A percentile compares a stretch with the other conserved stretches of the same genome.
These are phyloP conservation scores for Paecilomyces sp. DNA, from an alignment of 2,329 filamentous ascomycete genomes.

Conservation along the genomic window DNA sequence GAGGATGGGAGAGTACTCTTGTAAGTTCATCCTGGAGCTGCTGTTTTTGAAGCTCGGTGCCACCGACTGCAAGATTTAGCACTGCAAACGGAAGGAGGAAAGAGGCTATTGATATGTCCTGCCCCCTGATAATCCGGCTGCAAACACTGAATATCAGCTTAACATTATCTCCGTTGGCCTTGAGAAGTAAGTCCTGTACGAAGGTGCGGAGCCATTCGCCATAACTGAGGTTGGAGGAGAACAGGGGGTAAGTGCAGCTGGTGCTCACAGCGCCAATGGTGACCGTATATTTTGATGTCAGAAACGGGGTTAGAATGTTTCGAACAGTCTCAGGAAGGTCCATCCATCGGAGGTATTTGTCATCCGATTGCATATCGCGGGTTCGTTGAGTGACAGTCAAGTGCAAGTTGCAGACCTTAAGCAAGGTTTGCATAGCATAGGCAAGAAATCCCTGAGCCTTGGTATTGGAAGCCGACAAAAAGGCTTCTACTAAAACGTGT, in stretches of 20 bases:
- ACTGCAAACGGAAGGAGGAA: conserved; percentile 86
- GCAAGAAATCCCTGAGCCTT: conserved; percentile 85
- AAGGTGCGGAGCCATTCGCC: conserved; percentile 74
- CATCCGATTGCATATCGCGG: conserved; percentile 49
- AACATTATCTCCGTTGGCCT: conserved; percentile 66
- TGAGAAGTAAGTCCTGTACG: conserved; percentile 73
- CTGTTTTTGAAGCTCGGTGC: conserved; percentile 55
- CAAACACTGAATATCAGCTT: conserved; percentile 73
- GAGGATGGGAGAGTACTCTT: conserved; percentile 61
- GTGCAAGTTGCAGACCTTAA: conserved; percentile 69
- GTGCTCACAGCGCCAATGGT: conserved; percentile 50
- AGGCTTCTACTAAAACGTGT: conserved; percentile 82
- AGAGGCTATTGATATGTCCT: conserved; percentile 77
- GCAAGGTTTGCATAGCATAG: conserved; percentile 87
- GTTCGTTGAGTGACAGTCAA: conserved; percentile 46
- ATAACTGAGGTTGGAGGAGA: conserved; percentile 61
- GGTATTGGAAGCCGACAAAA: conserved; percentile 82
- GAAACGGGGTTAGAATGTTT: conserved; percentile 79
- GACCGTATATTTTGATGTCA: conserved; percentile 75
- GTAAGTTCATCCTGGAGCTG: conserved; percentile 68
- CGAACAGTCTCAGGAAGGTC: conserved; percentile 68
- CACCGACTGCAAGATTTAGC: conserved; percentile 72
- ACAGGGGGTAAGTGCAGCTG: conserved; percentile 68
- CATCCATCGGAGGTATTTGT: conserved; percentile 67
- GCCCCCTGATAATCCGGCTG: conserved; percentile 72